Evolutionary conservation across 805 yeast species (phyloP).

Genomic region (Yarrowia sp.): DNA sequence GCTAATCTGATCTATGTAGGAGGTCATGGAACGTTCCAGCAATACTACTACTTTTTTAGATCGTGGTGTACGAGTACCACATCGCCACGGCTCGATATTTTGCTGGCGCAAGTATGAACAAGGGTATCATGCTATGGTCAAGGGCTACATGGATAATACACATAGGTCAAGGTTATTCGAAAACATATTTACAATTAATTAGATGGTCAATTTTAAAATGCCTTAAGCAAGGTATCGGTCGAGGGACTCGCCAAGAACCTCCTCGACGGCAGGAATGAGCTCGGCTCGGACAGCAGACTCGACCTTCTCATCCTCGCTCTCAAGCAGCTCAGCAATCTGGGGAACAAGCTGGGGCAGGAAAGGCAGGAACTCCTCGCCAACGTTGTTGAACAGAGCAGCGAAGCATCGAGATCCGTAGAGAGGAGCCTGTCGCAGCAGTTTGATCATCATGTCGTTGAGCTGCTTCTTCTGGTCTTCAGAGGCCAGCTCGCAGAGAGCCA

Average conservation of each 20-base stretch:
- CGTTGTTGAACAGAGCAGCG: slow-evolving; percentile 70
- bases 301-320: slow-evolving; percentile 92
- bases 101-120: too few relatives aligned
- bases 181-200: neutral
- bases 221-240: slow-evolving; percentile 47
- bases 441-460: slow-evolving; percentile 59
- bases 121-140: too few relatives aligned
- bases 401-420: slow-evolving; percentile 77
- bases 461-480: slow-evolving; percentile 63
- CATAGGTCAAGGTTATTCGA: too few relatives aligned
- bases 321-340: slow-evolving; percentile 87
- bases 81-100: too few relatives aligned
- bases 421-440: slow-evolving; percentile 67
- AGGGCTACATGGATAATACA: too few relatives aligned
- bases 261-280: slow-evolving; percentile 84
- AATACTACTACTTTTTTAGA: too few relatives aligned
- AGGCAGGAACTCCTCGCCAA: slow-evolving; percentile 92
- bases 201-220: neutral
- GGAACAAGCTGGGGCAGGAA: slow-evolving; percentile 94
- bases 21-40: too few relatives aligned
- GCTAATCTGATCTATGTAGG: too few relatives aligned
- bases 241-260: slow-evolving; percentile 89
- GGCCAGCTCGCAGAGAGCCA: slow-evolving; percentile 62
- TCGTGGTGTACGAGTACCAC: too few relatives aligned
- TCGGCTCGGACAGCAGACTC: slow-evolving; percentile 89